Evolutionary conservation across 148 eudicot species (phyloP).

Genomic region (Rhododendron mucronatum): DNA sequence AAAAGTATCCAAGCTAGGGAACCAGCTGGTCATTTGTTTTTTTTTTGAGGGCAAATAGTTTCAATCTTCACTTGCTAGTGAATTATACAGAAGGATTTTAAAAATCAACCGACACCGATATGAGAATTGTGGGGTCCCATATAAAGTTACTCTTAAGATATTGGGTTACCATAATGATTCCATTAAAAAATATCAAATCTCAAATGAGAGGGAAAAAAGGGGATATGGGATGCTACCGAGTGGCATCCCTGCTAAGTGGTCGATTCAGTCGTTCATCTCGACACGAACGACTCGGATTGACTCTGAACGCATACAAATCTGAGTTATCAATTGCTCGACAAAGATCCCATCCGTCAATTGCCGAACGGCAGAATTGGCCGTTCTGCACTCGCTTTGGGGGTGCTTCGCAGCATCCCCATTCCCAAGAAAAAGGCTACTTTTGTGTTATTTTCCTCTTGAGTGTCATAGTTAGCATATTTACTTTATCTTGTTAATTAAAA

Average conservation of each 20-base stretch:
- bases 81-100: not conserved
- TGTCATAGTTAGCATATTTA: not conserved
- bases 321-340: too few species aligned
- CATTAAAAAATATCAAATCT: not conserved
- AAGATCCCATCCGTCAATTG: accelerated
- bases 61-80: not conserved
- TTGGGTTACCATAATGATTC: not conserved
- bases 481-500: not conserved
- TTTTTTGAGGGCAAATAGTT: not conserved
- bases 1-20: not conserved
- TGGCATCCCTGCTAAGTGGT: too few species aligned
- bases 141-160: not conserved
- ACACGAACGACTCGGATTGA: too few species aligned
- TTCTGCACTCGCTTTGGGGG: too few species aligned
- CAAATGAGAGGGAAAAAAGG: not conserved
- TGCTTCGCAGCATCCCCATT: too few species aligned
- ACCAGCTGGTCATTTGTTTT: not conserved
- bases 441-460: slow-evolving; percentile 5
- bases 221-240: too few species aligned
- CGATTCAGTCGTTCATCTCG: too few species aligned
- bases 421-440: not conserved
- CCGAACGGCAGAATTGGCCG: too few species aligned
- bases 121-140: not conserved
- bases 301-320: too few species aligned
- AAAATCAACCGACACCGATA: not conserved